phyloP scores from a whole-genome alignment of 768 basidiomycete species.

The Suillus weaverae region DNA sequence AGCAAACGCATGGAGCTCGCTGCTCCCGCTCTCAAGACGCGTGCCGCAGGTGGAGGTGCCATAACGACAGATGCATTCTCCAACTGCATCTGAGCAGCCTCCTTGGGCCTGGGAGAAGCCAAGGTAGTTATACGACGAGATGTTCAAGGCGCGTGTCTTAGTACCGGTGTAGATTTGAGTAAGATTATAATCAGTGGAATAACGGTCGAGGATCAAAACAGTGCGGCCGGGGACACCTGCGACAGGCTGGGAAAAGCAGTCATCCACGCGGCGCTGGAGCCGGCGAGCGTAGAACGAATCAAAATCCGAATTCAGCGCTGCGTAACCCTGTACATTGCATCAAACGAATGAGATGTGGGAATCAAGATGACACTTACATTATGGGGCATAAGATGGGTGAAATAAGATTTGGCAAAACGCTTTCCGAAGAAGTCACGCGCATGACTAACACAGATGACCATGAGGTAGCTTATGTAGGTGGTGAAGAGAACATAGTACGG shows the following conservation, averaged over 20 bases:
- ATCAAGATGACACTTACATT: conserved; percentile 57
- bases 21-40: conserved; percentile 80
- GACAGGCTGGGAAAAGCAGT: conserved; percentile 90
- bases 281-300: conserved; percentile 99
- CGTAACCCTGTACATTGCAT: conserved; percentile 72
- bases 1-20: conserved; percentile 75
- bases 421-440: conserved; percentile 95
- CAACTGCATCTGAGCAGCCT: conserved; percentile 92
- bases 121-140: conserved; percentile 98
- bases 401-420: conserved; percentile 63
- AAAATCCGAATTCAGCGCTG: conserved; percentile 95
- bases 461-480: conserved; percentile 91
- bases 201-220: conserved; percentile 81
- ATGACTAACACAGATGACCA: conserved; percentile 90
- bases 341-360: conserved; percentile 11
- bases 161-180: conserved; percentile 76
- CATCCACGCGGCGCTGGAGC: conserved; percentile 90
- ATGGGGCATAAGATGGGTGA: conserved; percentile 79
- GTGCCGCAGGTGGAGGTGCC: conserved; percentile 77
- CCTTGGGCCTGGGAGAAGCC: conserved; percentile 95
- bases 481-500: conserved; percentile 90
- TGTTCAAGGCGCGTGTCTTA: conserved; percentile 87
- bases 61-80: conserved; percentile 77
- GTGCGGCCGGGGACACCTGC: conserved; percentile 97
- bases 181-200: conserved; percentile 78